Base-by-base conservation (phyloP, 208 protist genomes). In the Acanthamoeba lenticulata region DNA sequence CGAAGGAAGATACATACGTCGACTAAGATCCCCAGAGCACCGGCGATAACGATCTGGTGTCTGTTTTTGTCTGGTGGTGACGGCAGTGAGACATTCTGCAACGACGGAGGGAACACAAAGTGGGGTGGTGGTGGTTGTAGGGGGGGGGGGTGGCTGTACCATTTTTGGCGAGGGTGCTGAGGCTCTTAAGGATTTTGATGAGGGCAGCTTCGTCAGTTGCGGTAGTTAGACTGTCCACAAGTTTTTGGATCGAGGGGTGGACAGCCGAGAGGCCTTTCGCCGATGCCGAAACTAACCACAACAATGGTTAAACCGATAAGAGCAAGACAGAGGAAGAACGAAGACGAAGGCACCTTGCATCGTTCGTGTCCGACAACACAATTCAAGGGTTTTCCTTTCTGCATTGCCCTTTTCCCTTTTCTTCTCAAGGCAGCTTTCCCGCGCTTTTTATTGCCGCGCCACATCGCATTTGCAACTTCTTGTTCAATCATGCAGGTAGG, bases 191-290 rank as follows among this genome's bases (percentile, higher is more conserved):
- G n/a, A 38, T 86, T 27, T 86, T 86, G 2, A 86, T 29, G 0
- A 86, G 42, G 42, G 77, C 38, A 4, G 44, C 77, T 4, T 86
- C 77, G 38, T 86, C 77, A 44, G 38, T 15, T 17, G 77, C 11
- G 3, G 77, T 40, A 5, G 44, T 38, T 24, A 86, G 77, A 7
- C 77, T 57, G 45, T 86, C 77, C 21, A 86, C 77, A 3, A 86
- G 44, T 27, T 86, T 86, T 86, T 86, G 77, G 21, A 86, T 86
- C 13, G 77, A 86, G 11, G 77, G 77, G 32, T 86, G 77, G 13
- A 86, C 77, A 4, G 45, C 77, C 9, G 77, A 38, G 44, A 86
- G 77, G 5, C 77, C 77, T 36, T 86, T 86, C 29, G 77, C 27
- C 24, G 77, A 57, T 6, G 77, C 77, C 77, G 77, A 86, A 3